Conservation (phyloP, 192 early-diverging fungal species). For the Backusella tuberculispora region DNA sequence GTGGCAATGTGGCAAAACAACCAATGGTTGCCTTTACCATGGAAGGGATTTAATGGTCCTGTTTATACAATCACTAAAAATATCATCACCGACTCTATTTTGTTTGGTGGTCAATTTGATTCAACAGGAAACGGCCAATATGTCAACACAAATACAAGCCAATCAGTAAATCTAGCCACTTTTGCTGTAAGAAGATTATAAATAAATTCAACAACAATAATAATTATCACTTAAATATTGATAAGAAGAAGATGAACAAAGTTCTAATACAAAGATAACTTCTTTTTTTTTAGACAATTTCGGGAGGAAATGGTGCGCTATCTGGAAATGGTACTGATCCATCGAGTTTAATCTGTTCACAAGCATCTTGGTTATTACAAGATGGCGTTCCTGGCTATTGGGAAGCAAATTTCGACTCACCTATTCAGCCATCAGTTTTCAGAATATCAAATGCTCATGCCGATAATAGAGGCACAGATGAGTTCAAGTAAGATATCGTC, state of each 20-base stretch:
- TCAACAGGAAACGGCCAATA: conserved; percentile 66
- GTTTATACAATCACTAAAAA: conserved; percentile 62
- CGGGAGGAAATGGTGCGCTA: conserved; percentile 57
- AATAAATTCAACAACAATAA: background rate
- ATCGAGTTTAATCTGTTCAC: conserved; percentile 32
- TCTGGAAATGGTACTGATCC: conserved; percentile 46
- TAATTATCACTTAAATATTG: background rate
- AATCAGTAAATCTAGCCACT: conserved; percentile 53
- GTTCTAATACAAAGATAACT: background rate
- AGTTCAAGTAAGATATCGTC: conserved; percentile 50
- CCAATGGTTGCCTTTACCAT: conserved; percentile 63
- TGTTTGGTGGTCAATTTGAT: conserved; percentile 72
- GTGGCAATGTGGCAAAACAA: conserved; percentile 31
- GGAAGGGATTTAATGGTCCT: conserved; percentile 70
- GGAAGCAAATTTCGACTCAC: conserved; percentile 58
- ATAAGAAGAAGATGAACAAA: background rate
- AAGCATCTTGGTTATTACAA: conserved; percentile 70
- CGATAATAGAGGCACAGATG: conserved; percentile 63
- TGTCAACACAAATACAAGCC: conserved; percentile 47
- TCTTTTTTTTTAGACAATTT: conserved; percentile 32
- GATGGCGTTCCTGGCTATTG: conserved; percentile 72
- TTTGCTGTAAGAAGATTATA: conserved; percentile 33
- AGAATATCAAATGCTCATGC: conserved; percentile 65
- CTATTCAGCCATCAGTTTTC: conserved; percentile 64
- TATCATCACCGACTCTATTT: conserved; percentile 50